Base-by-base conservation (phyloP, 352 stramenopile species). In the Phytophthora pini region DNA sequence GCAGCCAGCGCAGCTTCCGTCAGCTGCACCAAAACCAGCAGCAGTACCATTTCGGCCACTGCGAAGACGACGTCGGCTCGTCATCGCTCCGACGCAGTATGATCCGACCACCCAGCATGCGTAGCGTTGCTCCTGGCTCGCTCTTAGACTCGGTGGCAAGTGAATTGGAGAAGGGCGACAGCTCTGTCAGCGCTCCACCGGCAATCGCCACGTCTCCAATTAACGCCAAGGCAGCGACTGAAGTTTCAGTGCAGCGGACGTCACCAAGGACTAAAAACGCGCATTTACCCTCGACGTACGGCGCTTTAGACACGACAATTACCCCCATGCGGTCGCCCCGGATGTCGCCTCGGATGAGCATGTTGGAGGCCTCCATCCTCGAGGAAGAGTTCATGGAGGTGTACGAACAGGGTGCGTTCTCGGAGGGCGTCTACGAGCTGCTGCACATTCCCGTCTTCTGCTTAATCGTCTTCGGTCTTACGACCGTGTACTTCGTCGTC, bases 401-500 rank as follows among this genome's bases (percentile, higher is more conserved):
- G 45, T 92, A 87, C 67, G 78, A 90, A 54, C 82, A 90, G 53
- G 82, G 79, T 1, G 86, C 81, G 20, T 87, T 92, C 53, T 76
- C 72, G 15, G 82, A 92, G 2, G 84, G 84, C 2, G 56, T 91
- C 29, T 74, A 80, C 49, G 79, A 85, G 48, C 70, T 94, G 22
- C 57, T 88, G 26, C 75, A 84, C 41, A 87, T 92, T 20, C 86
- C 86, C 4, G 82, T 92, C 39, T 95, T 93, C 61, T 84, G 80
- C 22, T 61, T 93, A 40, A 92, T 93, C 61, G 80, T 95, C 5
- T 80, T 84, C 15, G 87, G 84, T 0, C 72, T 95, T 46, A 90
- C 83, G 43, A 87, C 84, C 12, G 83, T 95, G 17, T 95, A 93
- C 76, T 95, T 95, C 53, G 87, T 95, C 39, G 87, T 95, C 56